These are phyloP conservation scores for Aureobasidium melanogenum DNA, from an alignment of 2,329 filamentous ascomycete genomes.

Conservation along the genomic window DNA sequence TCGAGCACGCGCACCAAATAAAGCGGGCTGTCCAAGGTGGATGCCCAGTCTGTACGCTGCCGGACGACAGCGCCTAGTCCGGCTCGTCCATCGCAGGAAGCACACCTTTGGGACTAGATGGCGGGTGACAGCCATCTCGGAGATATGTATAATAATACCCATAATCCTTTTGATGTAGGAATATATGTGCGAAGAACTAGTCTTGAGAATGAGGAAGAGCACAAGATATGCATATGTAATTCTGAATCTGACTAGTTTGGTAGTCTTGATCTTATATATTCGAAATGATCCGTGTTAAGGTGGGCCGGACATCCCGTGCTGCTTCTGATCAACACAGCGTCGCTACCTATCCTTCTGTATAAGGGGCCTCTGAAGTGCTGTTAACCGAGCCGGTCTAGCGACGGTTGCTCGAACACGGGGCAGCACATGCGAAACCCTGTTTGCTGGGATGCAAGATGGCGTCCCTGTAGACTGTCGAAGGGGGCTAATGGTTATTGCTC, in stretches of 20 bases:
- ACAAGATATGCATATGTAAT: background rate
- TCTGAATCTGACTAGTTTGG: background rate
- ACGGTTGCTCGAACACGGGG: background rate
- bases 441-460: background rate
- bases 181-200: background rate
- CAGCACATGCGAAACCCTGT: too few relatives aligned
- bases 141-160: background rate
- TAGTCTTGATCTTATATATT: background rate
- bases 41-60: slow-evolving; percentile 19
- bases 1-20: slow-evolving; percentile 73
- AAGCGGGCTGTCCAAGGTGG: slow-evolving; percentile 51
- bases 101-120: background rate
- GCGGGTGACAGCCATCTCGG: background rate
- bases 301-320: background rate
- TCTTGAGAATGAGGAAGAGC: background rate
- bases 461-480: background rate
- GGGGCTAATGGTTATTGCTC: background rate
- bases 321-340: background rate
- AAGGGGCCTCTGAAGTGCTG: background rate
- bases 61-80: slow-evolving; percentile 9
- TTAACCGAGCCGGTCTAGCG: background rate
- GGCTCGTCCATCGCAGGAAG: too few relatives aligned
- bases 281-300: background rate
- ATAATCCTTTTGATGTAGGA: background rate
- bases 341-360: background rate